Evolutionary conservation across 306 rosid genomes (phyloP).

Genomic region (Cucurbita pepo): DNA sequence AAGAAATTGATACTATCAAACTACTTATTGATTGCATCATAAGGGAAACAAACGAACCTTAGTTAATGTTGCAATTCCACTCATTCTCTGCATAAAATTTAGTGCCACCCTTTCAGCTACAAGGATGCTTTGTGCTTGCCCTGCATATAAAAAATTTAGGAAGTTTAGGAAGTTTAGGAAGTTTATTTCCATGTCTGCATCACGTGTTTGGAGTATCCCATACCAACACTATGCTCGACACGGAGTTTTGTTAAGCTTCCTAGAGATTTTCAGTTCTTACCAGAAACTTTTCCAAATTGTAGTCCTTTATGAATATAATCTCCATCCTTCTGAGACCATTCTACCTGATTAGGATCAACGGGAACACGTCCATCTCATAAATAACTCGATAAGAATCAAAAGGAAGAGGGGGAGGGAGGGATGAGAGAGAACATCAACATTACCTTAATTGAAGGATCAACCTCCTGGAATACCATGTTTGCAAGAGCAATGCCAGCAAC

Average conservation of each 20-base stretch:
- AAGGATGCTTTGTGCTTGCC: constrained; percentile 66
- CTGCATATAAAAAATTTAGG: constrained; percentile 16
- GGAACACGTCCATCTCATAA: background rate
- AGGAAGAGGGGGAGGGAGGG: background rate
- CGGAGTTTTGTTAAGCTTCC: background rate
- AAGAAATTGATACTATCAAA: background rate
- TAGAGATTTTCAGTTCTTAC: constrained; percentile 22
- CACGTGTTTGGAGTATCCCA: background rate
- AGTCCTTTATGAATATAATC: constrained; percentile 60
- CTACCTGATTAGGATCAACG: constrained; percentile 35
- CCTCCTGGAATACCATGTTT: constrained; percentile 63
- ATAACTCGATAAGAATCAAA: background rate
- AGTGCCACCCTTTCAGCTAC: constrained; percentile 79
- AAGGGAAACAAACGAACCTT: constrained; percentile 32
- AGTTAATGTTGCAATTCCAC: constrained; percentile 87
- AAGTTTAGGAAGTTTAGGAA: no score
- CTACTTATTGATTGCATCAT: background rate
- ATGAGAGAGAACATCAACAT: background rate
- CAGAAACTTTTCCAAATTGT: constrained; percentile 70
- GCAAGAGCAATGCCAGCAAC: constrained; percentile 76
- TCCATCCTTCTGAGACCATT: constrained; percentile 75
- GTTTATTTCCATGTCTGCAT: background rate
- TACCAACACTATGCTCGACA: background rate
- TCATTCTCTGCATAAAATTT: constrained; percentile 97
- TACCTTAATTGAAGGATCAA: constrained; percentile 80